Evolutionary conservation across 1,284 basidiomycete species (phyloP).

Genomic region (Lentinula novae-zelandiae): DNA sequence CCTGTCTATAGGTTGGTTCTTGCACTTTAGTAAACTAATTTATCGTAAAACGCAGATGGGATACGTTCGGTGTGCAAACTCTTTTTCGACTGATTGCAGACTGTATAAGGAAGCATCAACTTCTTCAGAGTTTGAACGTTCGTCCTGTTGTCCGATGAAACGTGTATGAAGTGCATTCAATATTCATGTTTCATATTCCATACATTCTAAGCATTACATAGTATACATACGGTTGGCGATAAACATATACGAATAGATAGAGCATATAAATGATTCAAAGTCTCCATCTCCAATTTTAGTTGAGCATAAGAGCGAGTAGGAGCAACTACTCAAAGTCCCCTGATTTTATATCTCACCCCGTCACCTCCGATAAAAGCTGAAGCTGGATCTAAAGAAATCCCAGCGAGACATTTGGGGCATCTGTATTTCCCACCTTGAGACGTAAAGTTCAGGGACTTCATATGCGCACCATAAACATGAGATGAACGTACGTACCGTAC

Average conservation of each 20-base stretch:
- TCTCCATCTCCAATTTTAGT: background rate
- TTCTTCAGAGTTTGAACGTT: too few relatives aligned
- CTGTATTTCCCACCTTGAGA: constrained; percentile 6
- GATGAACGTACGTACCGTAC: constrained; percentile 60
- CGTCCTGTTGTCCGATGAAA: too few relatives aligned
- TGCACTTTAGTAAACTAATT: background rate
- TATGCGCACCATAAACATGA: constrained; percentile 1
- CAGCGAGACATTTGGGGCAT: background rate
- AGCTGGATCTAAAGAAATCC: background rate
- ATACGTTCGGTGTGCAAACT: background rate
- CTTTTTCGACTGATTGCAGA: too few relatives aligned
- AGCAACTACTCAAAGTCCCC: too few relatives aligned
- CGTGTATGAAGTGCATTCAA: background rate
- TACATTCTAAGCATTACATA: background rate
- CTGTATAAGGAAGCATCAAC: too few relatives aligned
- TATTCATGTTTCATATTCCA: background rate
- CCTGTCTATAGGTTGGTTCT: background rate
- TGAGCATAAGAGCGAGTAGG: background rate
- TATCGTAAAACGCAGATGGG: background rate
- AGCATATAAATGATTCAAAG: background rate
- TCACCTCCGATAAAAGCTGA: background rate
- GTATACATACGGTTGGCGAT: background rate
- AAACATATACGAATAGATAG: background rate
- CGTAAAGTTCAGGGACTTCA: background rate
- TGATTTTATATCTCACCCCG: background rate